Conservation (phyloP, 192 early-diverging fungal species). For the Phlyctochytrium arcticum region DNA sequence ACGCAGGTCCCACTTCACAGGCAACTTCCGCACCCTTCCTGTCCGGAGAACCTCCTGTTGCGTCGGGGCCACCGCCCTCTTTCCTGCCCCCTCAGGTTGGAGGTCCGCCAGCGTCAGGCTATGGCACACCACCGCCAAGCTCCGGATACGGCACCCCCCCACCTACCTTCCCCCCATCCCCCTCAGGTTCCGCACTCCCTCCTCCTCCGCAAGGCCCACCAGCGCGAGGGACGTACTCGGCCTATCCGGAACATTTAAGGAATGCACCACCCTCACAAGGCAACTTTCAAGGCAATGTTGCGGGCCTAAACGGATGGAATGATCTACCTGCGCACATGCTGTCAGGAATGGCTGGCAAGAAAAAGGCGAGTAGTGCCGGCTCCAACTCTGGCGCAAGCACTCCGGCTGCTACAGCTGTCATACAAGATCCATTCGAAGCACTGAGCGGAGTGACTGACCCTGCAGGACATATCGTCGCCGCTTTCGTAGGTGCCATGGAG, state of each 20-base stretch:
- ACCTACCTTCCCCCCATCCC: slow-evolving; percentile 6
- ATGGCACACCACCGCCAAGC: slow-evolving; percentile 23
- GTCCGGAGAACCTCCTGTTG: too few species aligned
- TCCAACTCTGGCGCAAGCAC: neutral
- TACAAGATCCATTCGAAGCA: slow-evolving; percentile 13
- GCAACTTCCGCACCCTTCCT: too few species aligned
- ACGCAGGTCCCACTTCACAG: too few species aligned
- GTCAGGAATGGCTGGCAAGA: slow-evolving; percentile 13
- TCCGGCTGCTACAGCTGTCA: neutral
- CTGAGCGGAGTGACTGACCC: slow-evolving; percentile 28
- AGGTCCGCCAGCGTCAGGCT: slow-evolving; percentile 1
- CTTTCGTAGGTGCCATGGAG: slow-evolving; percentile 33
- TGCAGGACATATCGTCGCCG: slow-evolving; percentile 19
- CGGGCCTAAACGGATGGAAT: slow-evolving; percentile 39
- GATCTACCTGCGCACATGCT: slow-evolving; percentile 13
- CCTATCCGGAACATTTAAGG: slow-evolving; percentile 17
- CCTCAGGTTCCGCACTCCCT: neutral
- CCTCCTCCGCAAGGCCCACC: neutral
- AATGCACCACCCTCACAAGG: slow-evolving; percentile 1
- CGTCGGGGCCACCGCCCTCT: too few species aligned
- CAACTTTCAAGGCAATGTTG: slow-evolving; percentile 31
- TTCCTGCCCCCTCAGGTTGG: too few species aligned
- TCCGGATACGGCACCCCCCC: slow-evolving; percentile 24
- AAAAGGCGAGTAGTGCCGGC: neutral
- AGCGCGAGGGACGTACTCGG: slow-evolving; percentile 8